Percentiles rank a stretch among this genome's conserved stretches.
Conservation (phyloP, 2,329 filamentous ascomycete species). For the Aspergillus sp. region DNA sequence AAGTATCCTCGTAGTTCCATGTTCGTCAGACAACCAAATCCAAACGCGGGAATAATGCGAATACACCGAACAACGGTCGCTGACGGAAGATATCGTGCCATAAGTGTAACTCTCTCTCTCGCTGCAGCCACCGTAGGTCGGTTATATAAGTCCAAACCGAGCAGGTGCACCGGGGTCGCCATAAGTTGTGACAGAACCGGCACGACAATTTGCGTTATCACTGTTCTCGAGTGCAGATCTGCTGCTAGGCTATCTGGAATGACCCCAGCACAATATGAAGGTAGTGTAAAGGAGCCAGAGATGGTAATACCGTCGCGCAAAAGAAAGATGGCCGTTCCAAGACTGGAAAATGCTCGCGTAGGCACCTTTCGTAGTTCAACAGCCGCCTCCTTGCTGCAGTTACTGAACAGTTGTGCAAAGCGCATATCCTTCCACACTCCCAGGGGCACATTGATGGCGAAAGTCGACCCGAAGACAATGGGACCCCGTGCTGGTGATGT, state of each 20-base stretch:
- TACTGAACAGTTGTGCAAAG: constrained; percentile 64
- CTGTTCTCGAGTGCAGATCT: constrained; percentile 15
- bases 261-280: constrained; percentile 12
- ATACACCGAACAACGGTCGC: constrained; percentile 64
- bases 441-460: constrained; percentile 24
- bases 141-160: constrained; percentile 83
- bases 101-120: constrained; percentile 52
- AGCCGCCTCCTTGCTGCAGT: constrained; percentile 36
- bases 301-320: constrained; percentile 76
- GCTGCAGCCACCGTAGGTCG: constrained; percentile 28
- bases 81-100: constrained; percentile 64
- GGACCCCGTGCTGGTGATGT: constrained; percentile 41
- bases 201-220: constrained; percentile 62
- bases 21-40: constrained; percentile 78
- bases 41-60: constrained; percentile 79
- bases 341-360: constrained; percentile 6
- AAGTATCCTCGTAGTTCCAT: constrained; percentile 27
- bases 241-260: constrained; percentile 18
- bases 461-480: constrained; percentile 58
- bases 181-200: constrained; percentile 70
- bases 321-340: constrained; percentile 56
- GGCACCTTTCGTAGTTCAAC: constrained; percentile 56
- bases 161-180: constrained; percentile 73
- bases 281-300: constrained; percentile 45
- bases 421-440: constrained; percentile 26